Percentiles rank a stretch among this genome's conserved stretches.
Conservation (phyloP, 164 flowering plant genomes). For the Piper betle region DNA sequence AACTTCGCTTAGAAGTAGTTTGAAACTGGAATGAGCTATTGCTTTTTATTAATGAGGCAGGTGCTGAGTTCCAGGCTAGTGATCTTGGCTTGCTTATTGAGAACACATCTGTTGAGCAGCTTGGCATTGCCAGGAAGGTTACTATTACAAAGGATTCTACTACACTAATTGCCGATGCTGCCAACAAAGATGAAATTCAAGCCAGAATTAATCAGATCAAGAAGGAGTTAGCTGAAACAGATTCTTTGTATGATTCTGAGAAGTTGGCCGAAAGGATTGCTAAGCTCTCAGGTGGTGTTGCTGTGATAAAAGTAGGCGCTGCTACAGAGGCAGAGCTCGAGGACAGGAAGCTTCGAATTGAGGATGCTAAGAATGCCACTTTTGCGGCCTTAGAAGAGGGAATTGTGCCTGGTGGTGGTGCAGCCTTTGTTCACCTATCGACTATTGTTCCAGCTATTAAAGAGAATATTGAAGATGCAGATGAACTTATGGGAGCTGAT, state of each 20-base stretch:
- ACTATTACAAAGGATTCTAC: constrained; percentile 82
- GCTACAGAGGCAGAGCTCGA: constrained; percentile 98
- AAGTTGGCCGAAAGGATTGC: constrained; percentile 96
- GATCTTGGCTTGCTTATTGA: constrained; percentile 79
- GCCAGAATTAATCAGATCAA: constrained; percentile 85
- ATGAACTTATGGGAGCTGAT: too few species aligned
- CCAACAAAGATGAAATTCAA: constrained; percentile 87
- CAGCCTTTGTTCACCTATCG: constrained; percentile 83
- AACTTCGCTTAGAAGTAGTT: too few species aligned
- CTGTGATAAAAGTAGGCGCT: constrained; percentile 95
- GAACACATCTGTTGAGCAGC: constrained; percentile 71
- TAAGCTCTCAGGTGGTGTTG: constrained; percentile 94
- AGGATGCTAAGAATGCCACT: constrained; percentile 99
- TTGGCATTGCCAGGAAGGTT: constrained; percentile 86
- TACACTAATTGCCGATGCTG: constrained; percentile 92
- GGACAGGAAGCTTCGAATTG: constrained; percentile 91
- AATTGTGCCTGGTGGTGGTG: constrained; percentile 97
- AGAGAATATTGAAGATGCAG: neutral
- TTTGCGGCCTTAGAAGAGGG: constrained; percentile 99
- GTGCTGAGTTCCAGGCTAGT: constrained; percentile 43
- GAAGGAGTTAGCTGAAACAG: constrained; percentile 80
- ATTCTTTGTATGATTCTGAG: constrained; percentile 86
- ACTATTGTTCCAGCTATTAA: neutral
- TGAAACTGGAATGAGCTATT: too few species aligned
- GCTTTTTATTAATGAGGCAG: too few species aligned